Conservation (phyloP, 495 filamentous ascomycete genomes). For the Astrothelium subdiscretum region DNA sequence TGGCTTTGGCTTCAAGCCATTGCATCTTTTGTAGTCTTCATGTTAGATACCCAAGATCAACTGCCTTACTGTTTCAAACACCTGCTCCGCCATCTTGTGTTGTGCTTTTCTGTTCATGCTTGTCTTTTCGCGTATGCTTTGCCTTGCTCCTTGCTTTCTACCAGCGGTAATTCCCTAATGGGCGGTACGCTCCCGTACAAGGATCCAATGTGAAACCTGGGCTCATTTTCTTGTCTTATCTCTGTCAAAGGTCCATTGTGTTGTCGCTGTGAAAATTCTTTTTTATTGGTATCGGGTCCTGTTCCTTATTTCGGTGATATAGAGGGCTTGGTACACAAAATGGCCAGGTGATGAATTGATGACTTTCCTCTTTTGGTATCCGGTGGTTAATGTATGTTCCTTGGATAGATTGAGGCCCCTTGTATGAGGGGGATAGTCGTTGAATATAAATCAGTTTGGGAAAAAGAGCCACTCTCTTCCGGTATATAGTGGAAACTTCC, state of each 20-base stretch:
- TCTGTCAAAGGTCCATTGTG: not conserved
- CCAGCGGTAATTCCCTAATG: not conserved
- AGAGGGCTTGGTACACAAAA: not conserved
- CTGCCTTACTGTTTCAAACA: not conserved
- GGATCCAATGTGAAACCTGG: not conserved
- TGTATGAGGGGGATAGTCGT: not conserved
- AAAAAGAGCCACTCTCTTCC: not conserved
- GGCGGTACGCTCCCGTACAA: not conserved
- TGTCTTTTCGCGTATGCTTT: not conserved
- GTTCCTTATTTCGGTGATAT: not conserved
- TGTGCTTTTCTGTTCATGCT: not conserved
- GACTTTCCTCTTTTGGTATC: not conserved
- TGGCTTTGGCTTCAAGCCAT: not conserved
- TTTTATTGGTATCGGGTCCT: not conserved
- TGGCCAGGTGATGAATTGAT: not conserved
- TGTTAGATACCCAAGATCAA: constrained; percentile 1
- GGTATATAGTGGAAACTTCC: not conserved
- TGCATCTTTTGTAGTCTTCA: not conserved
- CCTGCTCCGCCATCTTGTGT: not conserved
- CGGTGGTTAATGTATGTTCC: not conserved
- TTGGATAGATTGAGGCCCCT: not conserved
- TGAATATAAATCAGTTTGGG: constrained; percentile 1
- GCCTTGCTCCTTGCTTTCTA: not conserved
- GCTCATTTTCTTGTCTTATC: not conserved
- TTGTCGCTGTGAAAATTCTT: not conserved